Percentiles rank a stretch among this genome's conserved stretches.
Evolutionary conservation across 257 asterid species (phyloP).

Genomic region (Hygrophila difformis): DNA sequence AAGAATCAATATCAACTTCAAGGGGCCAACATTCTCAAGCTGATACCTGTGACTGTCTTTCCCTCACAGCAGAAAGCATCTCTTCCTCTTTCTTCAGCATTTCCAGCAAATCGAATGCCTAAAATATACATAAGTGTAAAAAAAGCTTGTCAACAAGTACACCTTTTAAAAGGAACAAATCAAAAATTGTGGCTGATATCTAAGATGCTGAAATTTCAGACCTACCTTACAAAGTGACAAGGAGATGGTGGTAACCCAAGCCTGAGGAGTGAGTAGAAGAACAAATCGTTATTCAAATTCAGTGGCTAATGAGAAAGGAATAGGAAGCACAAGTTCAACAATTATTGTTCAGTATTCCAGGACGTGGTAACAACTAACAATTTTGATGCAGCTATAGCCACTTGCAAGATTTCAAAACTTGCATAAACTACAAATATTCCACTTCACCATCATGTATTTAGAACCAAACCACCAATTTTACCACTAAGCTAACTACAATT

Average conservation of each 20-base stretch:
- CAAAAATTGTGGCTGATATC: background rate
- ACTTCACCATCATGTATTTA: too few species aligned
- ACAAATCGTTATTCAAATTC: slow-evolving; percentile 12
- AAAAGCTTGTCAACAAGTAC: background rate
- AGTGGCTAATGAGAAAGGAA: too few species aligned
- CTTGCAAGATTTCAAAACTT: too few species aligned
- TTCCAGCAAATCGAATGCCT: slow-evolving; percentile 93
- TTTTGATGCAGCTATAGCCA: too few species aligned
- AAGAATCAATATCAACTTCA: too few species aligned
- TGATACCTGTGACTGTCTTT: slow-evolving; percentile 68
- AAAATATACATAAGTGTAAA: background rate
- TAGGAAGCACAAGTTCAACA: too few species aligned
- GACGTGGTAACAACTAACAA: too few species aligned
- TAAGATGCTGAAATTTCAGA: slow-evolving; percentile 7
- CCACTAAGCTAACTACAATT: too few species aligned
- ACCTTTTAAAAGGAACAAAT: background rate
- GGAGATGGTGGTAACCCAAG: slow-evolving; percentile 78
- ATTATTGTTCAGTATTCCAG: too few species aligned
- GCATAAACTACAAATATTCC: too few species aligned
- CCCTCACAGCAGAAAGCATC: slow-evolving; percentile 69
- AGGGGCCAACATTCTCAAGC: slow-evolving; percentile 3
- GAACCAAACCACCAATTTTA: too few species aligned
- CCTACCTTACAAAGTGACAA: slow-evolving; percentile 90
- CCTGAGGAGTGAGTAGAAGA: slow-evolving; percentile 35
- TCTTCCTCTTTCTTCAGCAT: slow-evolving; percentile 95